Conservation (phyloP, 305 asterid genomes). For the Solanum hybrid region DNA sequence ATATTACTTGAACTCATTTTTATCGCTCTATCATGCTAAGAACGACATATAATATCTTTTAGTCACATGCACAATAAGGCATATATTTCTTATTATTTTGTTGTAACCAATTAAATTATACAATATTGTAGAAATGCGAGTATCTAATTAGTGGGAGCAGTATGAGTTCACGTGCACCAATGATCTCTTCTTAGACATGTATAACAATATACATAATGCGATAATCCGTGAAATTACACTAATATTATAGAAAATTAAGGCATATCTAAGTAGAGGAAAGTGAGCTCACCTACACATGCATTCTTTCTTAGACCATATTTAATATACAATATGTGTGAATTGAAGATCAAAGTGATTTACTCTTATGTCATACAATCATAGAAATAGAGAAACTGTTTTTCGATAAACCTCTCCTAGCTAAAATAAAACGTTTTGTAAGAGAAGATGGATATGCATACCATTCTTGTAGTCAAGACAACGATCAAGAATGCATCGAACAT, state of each 20-base stretch:
- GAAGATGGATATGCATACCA: neutral
- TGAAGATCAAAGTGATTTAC: neutral
- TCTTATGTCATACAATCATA: neutral
- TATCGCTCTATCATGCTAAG: no score
- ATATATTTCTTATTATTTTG: no score
- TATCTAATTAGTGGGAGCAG: rapidly evolving
- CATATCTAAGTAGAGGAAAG: neutral
- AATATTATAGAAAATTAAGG: neutral
- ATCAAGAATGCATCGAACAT: neutral
- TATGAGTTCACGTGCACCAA: neutral
- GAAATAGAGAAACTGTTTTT: rapidly evolving
- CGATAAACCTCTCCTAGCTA: neutral
- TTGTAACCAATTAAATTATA: no score
- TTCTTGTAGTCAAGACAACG: neutral
- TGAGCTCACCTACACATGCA: neutral
- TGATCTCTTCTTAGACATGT: neutral
- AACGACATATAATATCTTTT: no score
- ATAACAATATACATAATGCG: neutral
- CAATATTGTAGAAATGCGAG: no score
- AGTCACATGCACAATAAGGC: no score
- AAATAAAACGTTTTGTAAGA: neutral
- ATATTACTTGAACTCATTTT: no score
- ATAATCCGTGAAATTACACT: neutral
- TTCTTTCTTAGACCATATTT: neutral
- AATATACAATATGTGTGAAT: neutral